phyloP scores from a whole-genome alignment of 352 stramenopile genomes.

The Elongisporangium senticosum region DNA sequence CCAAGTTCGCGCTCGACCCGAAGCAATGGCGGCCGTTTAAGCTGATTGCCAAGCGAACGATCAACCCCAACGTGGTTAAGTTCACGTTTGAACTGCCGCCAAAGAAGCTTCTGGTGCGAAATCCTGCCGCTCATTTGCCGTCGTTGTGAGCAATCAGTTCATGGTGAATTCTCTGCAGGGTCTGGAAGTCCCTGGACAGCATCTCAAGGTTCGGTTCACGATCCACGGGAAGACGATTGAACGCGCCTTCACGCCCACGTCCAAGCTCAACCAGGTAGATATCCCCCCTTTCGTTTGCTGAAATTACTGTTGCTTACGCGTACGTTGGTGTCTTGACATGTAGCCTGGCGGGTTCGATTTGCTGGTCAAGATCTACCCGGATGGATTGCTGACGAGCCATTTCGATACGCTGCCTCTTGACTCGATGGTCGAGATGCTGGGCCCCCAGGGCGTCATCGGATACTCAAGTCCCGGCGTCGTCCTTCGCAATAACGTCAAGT shows the following conservation, averaged over 20 bases:
- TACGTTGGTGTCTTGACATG: background rate
- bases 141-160: background rate
- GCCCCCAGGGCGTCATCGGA: constrained; percentile 54
- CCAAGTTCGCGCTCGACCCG: constrained; percentile 51
- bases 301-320: background rate
- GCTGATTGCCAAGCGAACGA: constrained; percentile 48
- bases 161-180: constrained; percentile 17
- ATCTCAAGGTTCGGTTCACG: constrained; percentile 72
- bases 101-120: constrained; percentile 48
- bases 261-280: constrained; percentile 52
- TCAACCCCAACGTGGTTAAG: constrained; percentile 55
- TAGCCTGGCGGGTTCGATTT: constrained; percentile 62
- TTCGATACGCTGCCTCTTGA: constrained; percentile 44
- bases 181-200: constrained; percentile 63
- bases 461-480: constrained; percentile 52
- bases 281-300: background rate
- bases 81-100: constrained; percentile 71
- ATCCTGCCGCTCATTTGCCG: background rate
- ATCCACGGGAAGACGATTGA: constrained; percentile 78
- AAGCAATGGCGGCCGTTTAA: constrained; percentile 66
- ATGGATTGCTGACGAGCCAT: constrained; percentile 72
- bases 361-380: constrained; percentile 72
- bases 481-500: constrained; percentile 31
- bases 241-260: constrained; percentile 71
- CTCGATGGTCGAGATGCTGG: constrained; percentile 68